phyloP scores from a whole-genome alignment of 2,329 filamentous ascomycete species.

The Chaetomiaceae sp. region DNA sequence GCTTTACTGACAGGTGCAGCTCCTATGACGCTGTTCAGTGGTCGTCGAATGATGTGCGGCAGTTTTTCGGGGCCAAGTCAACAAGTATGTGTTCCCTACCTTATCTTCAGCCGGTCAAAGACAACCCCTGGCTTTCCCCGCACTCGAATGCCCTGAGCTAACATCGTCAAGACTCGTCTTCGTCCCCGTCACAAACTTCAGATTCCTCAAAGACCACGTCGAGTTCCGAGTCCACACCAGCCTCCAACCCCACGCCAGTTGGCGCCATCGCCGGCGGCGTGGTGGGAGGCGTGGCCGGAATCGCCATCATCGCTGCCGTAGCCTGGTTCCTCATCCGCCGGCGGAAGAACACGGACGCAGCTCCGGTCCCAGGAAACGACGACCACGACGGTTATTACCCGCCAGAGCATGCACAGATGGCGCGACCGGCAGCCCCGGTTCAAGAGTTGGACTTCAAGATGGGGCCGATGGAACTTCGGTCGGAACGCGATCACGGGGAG shows the following conservation, averaged over 20 bases:
- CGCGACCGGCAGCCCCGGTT: not conserved
- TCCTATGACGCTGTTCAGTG: slow-evolving; percentile 14
- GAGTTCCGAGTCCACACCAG: not conserved
- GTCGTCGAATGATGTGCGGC: slow-evolving; percentile 15
- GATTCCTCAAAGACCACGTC: not conserved
- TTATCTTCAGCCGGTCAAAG: too few relatives aligned
- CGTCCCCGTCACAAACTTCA: not conserved
- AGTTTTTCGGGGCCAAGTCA: slow-evolving; percentile 8
- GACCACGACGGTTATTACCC: not conserved
- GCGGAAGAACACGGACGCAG: not conserved
- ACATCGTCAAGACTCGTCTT: not conserved
- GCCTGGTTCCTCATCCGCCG: slow-evolving; percentile 17
- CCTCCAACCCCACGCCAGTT: not conserved
- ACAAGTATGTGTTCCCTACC: not conserved
- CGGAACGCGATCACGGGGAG: not conserved
- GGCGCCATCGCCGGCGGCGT: slow-evolving; percentile 19
- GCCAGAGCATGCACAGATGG: not conserved
- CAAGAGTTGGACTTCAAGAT: not conserved
- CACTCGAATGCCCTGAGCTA: not conserved
- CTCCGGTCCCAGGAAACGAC: not conserved
- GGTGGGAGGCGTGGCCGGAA: slow-evolving; percentile 15
- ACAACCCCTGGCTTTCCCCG: not conserved
- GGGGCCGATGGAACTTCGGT: not conserved
- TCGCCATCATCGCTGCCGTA: slow-evolving; percentile 8
- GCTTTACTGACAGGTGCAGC: not conserved